phyloP scores from a whole-genome alignment of 176 grass and related monocot species.

The barley (Hordeum vulgare) region MorexV3_pseudomolecules_assembly NC_058521.1:466862716-466863215 shows the following conservation, averaged over 20 bases:
- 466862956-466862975: background rate
- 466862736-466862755: too few species aligned
- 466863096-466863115: conserved; percentile 27
- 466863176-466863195: background rate
- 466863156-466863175: conserved; percentile 20
- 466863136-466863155: background rate
- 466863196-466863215: background rate
- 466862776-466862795: too few species aligned
- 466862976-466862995: background rate
- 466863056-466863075: background rate
- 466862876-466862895: background rate
- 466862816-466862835: too few species aligned
- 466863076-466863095: conserved; percentile 15
- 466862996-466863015: background rate
- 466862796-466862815: too few species aligned
- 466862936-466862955: conserved; percentile 8
- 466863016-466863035: background rate
- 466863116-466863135: conserved; percentile 18
- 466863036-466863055: background rate
- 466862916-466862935: background rate
- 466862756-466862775: too few species aligned
- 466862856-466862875: too few species aligned
- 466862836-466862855: too few species aligned
- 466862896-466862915: background rate
- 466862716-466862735: too few species aligned